phyloP scores from a whole-genome alignment of 495 filamentous ascomycete species.

The Talaromyces ruber region DNA sequence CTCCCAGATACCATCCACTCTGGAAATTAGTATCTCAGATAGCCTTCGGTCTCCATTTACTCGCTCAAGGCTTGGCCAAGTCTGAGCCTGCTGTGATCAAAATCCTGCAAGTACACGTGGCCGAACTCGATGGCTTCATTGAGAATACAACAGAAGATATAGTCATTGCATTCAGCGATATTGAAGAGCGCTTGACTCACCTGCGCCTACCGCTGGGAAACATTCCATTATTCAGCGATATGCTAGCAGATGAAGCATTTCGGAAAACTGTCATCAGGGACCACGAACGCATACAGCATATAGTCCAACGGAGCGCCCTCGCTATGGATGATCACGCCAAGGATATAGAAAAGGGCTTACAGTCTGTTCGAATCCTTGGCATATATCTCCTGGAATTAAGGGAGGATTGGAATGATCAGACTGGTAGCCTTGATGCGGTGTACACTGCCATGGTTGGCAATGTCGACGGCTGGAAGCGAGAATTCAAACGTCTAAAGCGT shows the following conservation, averaged over 20 bases:
- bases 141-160: conserved; percentile 82
- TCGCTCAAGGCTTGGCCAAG: conserved; percentile 79
- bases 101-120: conserved; percentile 86
- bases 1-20: conserved; percentile 63
- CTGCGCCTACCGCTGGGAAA: conserved; percentile 80
- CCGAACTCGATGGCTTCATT: conserved; percentile 87
- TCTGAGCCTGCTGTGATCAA: conserved; percentile 77
- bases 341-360: conserved; percentile 70
- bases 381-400: conserved; percentile 60
- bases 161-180: conserved; percentile 65
- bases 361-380: conserved; percentile 67
- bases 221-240: conserved; percentile 73
- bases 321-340: conserved; percentile 66
- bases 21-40: conserved; percentile 90
- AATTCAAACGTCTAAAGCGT: conserved; percentile 59
- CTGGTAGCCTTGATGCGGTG: conserved; percentile 47
- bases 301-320: conserved; percentile 65
- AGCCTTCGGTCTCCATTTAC: conserved; percentile 83
- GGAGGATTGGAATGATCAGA: conserved; percentile 40
- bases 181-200: conserved; percentile 63
- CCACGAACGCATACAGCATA: conserved; percentile 86
- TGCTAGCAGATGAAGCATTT: conserved; percentile 79
- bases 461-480: conserved; percentile 74
- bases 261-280: conserved; percentile 72
- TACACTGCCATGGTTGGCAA: conserved; percentile 77